These are phyloP conservation scores for Colletotrichum viniferum DNA, from an alignment of 2,329 filamentous ascomycete genomes.

Conservation along the genomic window DNA sequence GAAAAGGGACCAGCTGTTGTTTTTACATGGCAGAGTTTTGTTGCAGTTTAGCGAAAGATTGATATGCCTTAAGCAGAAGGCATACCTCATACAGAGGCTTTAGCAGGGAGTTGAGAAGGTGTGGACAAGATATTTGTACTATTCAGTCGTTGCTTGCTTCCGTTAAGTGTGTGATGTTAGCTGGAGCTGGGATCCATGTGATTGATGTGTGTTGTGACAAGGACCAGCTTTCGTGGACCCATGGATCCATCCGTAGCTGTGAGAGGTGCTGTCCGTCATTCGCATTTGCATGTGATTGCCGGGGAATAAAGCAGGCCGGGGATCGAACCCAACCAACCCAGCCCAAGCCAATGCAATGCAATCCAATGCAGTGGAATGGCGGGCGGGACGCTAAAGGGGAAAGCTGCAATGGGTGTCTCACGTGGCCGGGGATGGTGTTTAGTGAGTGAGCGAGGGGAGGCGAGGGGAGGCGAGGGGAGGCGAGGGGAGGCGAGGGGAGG, in stretches of 20 bases:
- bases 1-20: background rate
- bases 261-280: background rate
- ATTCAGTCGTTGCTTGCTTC: background rate
- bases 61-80: background rate
- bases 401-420: background rate
- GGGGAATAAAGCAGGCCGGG: background rate
- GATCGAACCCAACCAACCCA: background rate
- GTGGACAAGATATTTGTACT: background rate
- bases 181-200: background rate
- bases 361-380: background rate
- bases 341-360: background rate
- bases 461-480: too few species aligned
- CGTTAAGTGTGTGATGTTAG: background rate
- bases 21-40: background rate
- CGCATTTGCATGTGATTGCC: constrained; percentile 16
- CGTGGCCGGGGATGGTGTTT: background rate
- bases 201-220: background rate
- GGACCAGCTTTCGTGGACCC: background rate
- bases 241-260: background rate
- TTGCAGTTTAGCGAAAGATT: background rate
- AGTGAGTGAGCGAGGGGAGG: background rate
- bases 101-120: background rate
- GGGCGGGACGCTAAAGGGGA: background rate
- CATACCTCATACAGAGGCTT: background rate
- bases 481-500: too few species aligned